Base-by-base conservation (phyloP, 140 eudicot genomes). In the Cichorium intybus region DNA sequence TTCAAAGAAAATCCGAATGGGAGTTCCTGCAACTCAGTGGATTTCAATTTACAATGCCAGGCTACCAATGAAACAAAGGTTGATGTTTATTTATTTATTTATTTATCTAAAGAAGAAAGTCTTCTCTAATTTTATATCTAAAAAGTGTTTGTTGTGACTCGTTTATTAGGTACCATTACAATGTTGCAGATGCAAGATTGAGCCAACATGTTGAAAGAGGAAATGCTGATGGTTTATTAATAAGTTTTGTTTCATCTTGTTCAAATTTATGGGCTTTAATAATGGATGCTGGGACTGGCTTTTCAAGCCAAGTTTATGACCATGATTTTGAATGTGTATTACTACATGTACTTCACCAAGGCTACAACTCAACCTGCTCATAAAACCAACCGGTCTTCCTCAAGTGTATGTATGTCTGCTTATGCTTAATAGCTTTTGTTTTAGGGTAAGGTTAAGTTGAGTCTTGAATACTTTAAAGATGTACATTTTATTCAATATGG, bases 1-100 rank as follows among this genome's bases (percentile, higher is more conserved):
- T n/a, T n/a, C n/a, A 64, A 93, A 93, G 89, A 93, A 93, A 73
- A 86, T 88, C 22, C 96, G 99, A 12, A 83, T 93, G 84, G 99
- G 99, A 20, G 79, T 82, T 63, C 95, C 99, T 71, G 99, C 99
- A 37, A 85, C 99, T 16, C 99, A 93, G 73, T 93, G 99, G 99
- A 78, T 93, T 69, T 85, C 95, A 63, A 72, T 93, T 64, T 93
- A 93, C 64, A 93, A 93, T 73, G 95, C 99, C 46, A 78, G 87
- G 64, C 71, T 68, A 69, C 87, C 87, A 57, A 81, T 81, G 87
- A 81, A 81, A 62, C 87, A 81, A 80, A 81, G 87, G 87, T 81
- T 12, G 24, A 15, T 4, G 12, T 8, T 24, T n/a, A n/a, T 11
- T 73, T 63, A 15, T 31, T 6, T 10, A 22, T 29, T 56, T 52